phyloP scores from a whole-genome alignment of 495 filamentous ascomycete genomes.

The Podospora australis region DNA sequence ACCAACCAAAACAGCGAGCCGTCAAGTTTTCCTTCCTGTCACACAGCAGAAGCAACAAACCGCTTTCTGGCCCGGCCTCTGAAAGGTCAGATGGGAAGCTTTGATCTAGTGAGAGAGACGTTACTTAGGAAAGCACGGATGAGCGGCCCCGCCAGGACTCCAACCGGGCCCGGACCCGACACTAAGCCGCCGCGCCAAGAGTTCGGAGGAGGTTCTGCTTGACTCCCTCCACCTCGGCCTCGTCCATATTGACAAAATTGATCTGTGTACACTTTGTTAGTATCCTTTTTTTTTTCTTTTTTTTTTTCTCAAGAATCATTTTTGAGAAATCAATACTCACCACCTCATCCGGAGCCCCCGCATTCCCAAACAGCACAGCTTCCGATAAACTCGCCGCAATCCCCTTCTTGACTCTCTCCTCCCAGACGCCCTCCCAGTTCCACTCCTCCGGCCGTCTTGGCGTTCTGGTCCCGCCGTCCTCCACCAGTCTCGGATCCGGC shows the following conservation, averaged over 20 bases:
- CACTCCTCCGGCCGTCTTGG: conserved; percentile 66
- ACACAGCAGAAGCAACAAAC: not conserved
- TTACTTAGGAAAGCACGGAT: not conserved
- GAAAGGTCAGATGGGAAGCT: too few relatives aligned
- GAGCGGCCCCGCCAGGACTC: not conserved
- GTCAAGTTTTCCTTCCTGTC: too few relatives aligned
- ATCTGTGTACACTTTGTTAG: conserved; percentile 45
- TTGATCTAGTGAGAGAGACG: too few relatives aligned
- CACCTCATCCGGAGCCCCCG: conserved; percentile 58
- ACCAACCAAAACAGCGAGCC: not conserved
- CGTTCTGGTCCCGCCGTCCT: conserved; percentile 17
- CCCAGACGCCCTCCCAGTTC: conserved; percentile 97
- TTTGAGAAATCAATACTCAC: conserved; percentile 37
- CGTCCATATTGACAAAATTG: conserved; percentile 60
- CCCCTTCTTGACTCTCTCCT: conserved; percentile 69
- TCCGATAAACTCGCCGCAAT: conserved; percentile 73
- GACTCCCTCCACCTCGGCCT: conserved; percentile 48
- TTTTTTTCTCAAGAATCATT: too few relatives aligned
- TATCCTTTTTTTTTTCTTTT: conserved; percentile 3
- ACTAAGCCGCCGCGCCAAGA: conserved; percentile 29
- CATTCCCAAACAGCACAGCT: conserved; percentile 62
- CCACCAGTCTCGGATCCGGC: not conserved
- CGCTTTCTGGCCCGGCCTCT: too few relatives aligned
- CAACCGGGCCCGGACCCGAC: not conserved
- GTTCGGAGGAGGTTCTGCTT: conserved; percentile 56